A percentile compares a stretch with the other conserved stretches of the same genome.
Conservation (phyloP, 805 yeast species). For the Candida insectorum region DNA sequence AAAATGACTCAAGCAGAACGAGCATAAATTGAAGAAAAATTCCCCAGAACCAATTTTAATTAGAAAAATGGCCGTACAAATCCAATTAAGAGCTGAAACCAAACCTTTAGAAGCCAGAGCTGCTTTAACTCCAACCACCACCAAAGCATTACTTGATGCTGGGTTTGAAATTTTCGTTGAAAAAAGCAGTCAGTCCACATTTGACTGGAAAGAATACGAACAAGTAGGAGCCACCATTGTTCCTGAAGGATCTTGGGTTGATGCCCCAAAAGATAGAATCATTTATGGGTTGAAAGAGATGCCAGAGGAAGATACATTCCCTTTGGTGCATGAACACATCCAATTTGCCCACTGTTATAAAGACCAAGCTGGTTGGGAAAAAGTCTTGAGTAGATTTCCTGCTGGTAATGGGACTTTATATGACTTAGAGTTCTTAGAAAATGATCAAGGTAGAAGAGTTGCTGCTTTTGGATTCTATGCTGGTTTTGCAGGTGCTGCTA, state of each 20-base stretch:
- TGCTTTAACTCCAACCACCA: slow-evolving; percentile 89
- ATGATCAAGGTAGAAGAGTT: slow-evolving; percentile 95
- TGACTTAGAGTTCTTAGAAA: slow-evolving; percentile 91
- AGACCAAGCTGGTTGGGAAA: slow-evolving; percentile 96
- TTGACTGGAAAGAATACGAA: slow-evolving; percentile 70
- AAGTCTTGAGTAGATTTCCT: slow-evolving; percentile 84
- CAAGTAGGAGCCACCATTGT: slow-evolving; percentile 83
- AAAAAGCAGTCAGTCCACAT: slow-evolving; percentile 79
- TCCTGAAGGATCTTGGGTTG: slow-evolving; percentile 89
- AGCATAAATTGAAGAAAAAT: no score
- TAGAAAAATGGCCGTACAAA: slow-evolving; percentile 45
- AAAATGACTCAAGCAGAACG: no score
- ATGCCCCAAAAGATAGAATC: slow-evolving; percentile 86
- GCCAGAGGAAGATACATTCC: slow-evolving; percentile 87
- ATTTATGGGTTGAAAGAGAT: slow-evolving; percentile 93
- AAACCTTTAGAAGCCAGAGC: slow-evolving; percentile 98
- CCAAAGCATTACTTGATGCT: slow-evolving; percentile 76
- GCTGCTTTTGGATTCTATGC: slow-evolving; percentile 99
- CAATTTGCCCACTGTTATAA: slow-evolving; percentile 99
- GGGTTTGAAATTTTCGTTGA: slow-evolving; percentile 90
- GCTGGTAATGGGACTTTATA: slow-evolving; percentile 87
- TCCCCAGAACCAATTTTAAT: no score
- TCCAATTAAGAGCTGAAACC: slow-evolving; percentile 94
- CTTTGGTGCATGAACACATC: slow-evolving; percentile 91
- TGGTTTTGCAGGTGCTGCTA: slow-evolving; percentile 99